Percentiles rank a stretch among this genome's conserved stretches.
Evolutionary conservation across 192 early-diverging fungal species (phyloP).

Genomic region (Rhizoclosmatium globosum): DNA sequence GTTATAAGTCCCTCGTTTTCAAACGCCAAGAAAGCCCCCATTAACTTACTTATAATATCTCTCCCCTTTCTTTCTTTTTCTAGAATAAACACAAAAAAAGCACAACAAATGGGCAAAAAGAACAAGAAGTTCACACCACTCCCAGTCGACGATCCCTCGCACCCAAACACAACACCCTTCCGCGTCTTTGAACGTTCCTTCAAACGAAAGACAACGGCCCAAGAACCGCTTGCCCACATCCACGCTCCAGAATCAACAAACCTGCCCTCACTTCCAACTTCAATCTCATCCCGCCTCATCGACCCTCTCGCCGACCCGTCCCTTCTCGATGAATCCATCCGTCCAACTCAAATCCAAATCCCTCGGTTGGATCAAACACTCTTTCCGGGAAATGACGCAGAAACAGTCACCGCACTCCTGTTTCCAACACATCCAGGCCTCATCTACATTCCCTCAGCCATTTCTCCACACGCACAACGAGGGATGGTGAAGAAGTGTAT

Average conservation of each 20-base stretch:
- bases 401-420: conserved; percentile 33
- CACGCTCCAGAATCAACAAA: background rate
- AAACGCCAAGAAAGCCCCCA: too few relatives aligned
- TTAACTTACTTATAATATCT: background rate
- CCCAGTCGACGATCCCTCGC: background rate
- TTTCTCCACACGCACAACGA: conserved; percentile 77
- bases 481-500: conserved; percentile 76
- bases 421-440: conserved; percentile 67
- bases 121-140: background rate
- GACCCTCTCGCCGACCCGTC: background rate
- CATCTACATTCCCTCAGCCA: conserved; percentile 79
- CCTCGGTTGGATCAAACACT: background rate
- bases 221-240: background rate
- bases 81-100: background rate
- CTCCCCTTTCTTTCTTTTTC: background rate
- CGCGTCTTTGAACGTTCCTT: conserved; percentile 54
- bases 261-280: conserved; percentile 23
- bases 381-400: background rate
- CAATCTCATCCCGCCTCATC: conserved; percentile 1
- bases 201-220: conserved; percentile 40
- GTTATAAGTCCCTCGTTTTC: too few relatives aligned
- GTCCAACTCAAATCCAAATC: background rate
- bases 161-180: conserved; percentile 57
- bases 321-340: background rate
- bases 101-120: background rate